Evolutionary conservation across 352 stramenopile genomes (phyloP).

Genomic region (Elongisporangium undulatum): DNA sequence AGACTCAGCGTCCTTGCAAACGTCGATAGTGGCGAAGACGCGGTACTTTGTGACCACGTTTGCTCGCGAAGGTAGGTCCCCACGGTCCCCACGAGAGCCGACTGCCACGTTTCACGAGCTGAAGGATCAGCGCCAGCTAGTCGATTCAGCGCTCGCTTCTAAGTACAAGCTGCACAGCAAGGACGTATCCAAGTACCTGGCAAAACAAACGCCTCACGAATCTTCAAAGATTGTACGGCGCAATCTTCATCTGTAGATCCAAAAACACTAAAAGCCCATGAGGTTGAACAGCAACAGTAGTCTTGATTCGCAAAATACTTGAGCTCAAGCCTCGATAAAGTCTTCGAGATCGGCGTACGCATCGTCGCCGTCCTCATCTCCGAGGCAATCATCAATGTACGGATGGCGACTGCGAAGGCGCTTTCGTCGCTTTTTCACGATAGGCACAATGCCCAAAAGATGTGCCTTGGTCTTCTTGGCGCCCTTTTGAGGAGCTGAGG

Average conservation of each 20-base stretch:
- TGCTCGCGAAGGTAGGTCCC: constrained; percentile 14
- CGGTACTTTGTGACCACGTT: constrained; percentile 36
- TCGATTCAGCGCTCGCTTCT: constrained; percentile 19
- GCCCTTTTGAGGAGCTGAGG: constrained; percentile 9
- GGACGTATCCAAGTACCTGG: constrained; percentile 42
- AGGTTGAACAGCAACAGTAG: not conserved
- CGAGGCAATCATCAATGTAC: constrained; percentile 72
- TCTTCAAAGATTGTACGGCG: constrained; percentile 27
- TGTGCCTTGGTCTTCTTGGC: constrained; percentile 23
- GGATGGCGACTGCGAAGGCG: constrained; percentile 60
- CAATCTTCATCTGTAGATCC: constrained; percentile 27
- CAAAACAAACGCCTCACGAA: constrained; percentile 19
- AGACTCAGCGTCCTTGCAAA: not conserved
- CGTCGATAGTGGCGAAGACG: constrained; percentile 13
- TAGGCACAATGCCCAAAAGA: constrained; percentile 47
- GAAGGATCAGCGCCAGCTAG: constrained; percentile 19
- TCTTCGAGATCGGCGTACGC: constrained; percentile 72
- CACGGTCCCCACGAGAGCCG: constrained; percentile 6
- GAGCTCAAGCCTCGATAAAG: constrained; percentile 43
- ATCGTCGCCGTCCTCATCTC: constrained; percentile 64
- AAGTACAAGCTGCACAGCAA: constrained; percentile 53
- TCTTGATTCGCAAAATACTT: not conserved
- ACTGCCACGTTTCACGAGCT: constrained; percentile 24
- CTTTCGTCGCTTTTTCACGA: constrained; percentile 48
- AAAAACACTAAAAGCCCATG: not conserved